Percentiles rank a stretch among this genome's conserved stretches.
Conservation (phyloP, 2,329 filamentous ascomycete species). For the Daldinia eschscholtzii region DNA sequence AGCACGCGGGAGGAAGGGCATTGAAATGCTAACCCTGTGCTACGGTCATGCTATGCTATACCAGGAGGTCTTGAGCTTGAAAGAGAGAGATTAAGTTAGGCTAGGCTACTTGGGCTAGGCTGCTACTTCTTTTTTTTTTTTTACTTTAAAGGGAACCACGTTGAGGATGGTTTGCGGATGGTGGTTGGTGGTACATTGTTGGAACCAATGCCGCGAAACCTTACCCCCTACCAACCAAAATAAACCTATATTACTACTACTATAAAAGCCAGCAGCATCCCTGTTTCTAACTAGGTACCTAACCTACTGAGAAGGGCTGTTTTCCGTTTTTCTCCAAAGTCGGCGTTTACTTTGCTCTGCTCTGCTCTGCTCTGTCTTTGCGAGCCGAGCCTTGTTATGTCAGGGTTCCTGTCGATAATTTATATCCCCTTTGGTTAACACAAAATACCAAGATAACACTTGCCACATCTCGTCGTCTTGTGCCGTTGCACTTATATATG, state of each 20-base stretch:
- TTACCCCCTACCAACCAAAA: too few relatives aligned
- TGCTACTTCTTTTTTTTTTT: neutral
- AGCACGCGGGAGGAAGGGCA: neutral
- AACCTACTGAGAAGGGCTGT: neutral
- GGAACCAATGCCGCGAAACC: neutral
- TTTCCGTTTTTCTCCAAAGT: constrained; percentile 7
- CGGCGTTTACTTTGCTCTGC: constrained; percentile 1
- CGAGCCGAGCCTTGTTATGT: neutral
- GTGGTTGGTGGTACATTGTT: neutral
- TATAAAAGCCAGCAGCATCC: neutral
- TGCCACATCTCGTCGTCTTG: neutral
- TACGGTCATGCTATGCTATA: constrained; percentile 3
- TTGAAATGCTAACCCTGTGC: neutral
- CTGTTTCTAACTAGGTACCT: neutral
- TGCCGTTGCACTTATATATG: neutral
- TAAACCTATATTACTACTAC: neutral
- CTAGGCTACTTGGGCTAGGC: neutral
- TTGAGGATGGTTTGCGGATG: neutral
- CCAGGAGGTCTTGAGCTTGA: constrained; percentile 4
- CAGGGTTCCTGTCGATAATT: constrained; percentile 6
- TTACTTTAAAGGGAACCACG: neutral
- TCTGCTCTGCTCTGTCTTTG: neutral
- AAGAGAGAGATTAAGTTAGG: constrained; percentile 5
- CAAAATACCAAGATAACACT: constrained; percentile 7
- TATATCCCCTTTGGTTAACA: constrained; percentile 7